A percentile compares a stretch with the other conserved stretches of the same genome.
Evolutionary conservation across 192 early-diverging fungal species (phyloP).

Genomic region (Tieghemiomyces parasiticus): DNA sequence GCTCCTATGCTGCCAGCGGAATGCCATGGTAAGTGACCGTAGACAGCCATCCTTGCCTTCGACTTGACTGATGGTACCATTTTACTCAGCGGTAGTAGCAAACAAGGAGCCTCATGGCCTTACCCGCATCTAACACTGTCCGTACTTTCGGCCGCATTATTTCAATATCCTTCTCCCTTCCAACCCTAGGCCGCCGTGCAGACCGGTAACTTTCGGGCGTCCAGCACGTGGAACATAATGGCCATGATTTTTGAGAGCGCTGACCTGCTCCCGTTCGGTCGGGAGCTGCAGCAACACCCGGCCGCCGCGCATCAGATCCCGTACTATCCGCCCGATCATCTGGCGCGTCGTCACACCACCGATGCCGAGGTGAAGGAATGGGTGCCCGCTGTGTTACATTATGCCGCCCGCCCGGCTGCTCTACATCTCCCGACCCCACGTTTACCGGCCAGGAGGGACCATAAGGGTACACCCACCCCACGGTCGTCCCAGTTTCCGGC

Average conservation of each 20-base stretch:
- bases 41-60: too few relatives aligned
- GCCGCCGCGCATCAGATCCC: background rate
- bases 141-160: too few relatives aligned
- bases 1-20: conserved; percentile 4
- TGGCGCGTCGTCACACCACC: background rate
- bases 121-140: too few relatives aligned
- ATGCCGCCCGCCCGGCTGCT: background rate
- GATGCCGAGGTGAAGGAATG: background rate
- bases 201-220: conserved; percentile 5
- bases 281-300: background rate
- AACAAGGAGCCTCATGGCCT: too few relatives aligned
- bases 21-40: too few relatives aligned
- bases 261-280: background rate
- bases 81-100: too few relatives aligned
- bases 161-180: too few relatives aligned
- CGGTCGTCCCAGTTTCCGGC: background rate
- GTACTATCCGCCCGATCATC: conserved; percentile 3
- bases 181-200: conserved; percentile 5
- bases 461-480: background rate
- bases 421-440: background rate
- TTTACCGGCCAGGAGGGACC: too few relatives aligned
- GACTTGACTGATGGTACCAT: too few relatives aligned
- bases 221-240: conserved; percentile 5
- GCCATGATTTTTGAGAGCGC: conserved; percentile 2
- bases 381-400: background rate